Conservation (phyloP, 2,329 filamentous ascomycete species). For the Laburnicola sp. region DNA sequence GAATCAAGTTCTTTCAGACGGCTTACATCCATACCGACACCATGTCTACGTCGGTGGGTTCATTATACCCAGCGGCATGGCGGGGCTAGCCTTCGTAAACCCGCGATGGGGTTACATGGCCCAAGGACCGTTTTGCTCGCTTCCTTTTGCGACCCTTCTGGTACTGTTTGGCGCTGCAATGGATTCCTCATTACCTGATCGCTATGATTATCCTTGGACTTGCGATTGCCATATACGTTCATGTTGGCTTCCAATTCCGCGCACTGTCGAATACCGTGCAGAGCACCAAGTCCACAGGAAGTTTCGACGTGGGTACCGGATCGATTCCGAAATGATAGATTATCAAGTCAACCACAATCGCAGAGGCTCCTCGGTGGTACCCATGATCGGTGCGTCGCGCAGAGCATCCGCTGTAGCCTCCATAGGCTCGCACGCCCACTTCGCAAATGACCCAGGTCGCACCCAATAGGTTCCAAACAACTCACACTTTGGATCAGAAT, state of each 20-base stretch:
- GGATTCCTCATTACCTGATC: conserved; percentile 74
- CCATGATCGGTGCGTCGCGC: conserved; percentile 5
- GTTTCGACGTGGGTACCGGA: conserved; percentile 6
- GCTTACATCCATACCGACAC: conserved; percentile 69
- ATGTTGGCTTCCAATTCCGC: conserved; percentile 57
- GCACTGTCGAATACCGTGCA: conserved; percentile 32
- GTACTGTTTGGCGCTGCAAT: conserved; percentile 69
- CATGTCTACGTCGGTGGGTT: conserved; percentile 62
- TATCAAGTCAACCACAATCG: conserved; percentile 12
- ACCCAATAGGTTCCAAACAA: neutral
- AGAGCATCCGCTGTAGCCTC: conserved; percentile 7
- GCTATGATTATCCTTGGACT: conserved; percentile 65
- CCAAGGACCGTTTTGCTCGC: conserved; percentile 69
- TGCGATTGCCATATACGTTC: conserved; percentile 70
- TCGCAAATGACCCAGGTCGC: neutral
- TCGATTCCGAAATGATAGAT: conserved; percentile 3
- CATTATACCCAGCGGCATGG: conserved; percentile 61
- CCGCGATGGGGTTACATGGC: conserved; percentile 60
- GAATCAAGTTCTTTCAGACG: conserved; percentile 55
- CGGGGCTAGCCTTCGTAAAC: conserved; percentile 66
- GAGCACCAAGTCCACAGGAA: conserved; percentile 12
- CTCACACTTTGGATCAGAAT: neutral
- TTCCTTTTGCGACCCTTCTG: conserved; percentile 68
- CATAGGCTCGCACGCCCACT: neutral
- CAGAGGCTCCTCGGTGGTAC: conserved; percentile 9